Evolutionary conservation across 768 basidiomycete genomes (phyloP).

Genomic region (Hygrophoropsis aurantiaca): DNA sequence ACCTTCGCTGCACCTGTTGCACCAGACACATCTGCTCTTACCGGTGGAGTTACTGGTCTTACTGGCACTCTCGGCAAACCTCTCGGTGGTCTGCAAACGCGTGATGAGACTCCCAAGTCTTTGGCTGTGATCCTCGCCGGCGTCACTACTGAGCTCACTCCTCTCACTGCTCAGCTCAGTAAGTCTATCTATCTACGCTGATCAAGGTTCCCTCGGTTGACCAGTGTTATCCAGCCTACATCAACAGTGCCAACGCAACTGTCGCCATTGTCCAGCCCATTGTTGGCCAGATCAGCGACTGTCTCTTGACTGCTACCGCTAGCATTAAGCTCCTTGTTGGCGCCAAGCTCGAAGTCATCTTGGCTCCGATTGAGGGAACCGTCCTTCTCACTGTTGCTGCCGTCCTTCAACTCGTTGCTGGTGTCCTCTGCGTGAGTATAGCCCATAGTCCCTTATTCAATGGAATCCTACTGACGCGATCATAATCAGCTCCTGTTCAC

Average conservation of each 20-base stretch:
- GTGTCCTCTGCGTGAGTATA: conserved; percentile 20
- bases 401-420: conserved; percentile 23
- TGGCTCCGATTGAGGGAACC: conserved; percentile 20
- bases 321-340: conserved; percentile 26
- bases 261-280: conserved; percentile 16
- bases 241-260: conserved; percentile 23
- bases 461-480: neutral
- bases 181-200: conserved; percentile 5
- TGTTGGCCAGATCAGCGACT: conserved; percentile 19
- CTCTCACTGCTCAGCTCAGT: conserved; percentile 25
- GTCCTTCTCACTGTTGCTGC: conserved; percentile 23
- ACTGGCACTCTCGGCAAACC: neutral
- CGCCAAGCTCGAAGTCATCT: conserved; percentile 18
- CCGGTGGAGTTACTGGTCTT: neutral
- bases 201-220: neutral
- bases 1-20: conserved; percentile 19
- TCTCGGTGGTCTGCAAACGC: neutral
- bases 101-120: conserved; percentile 2
- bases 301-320: conserved; percentile 19
- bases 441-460: no score
- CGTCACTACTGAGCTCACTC: conserved; percentile 11
- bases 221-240: conserved; percentile 15
- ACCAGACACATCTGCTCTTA: conserved; percentile 4
- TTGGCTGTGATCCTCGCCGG: conserved; percentile 27
- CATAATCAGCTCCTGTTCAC: conserved; percentile 28